A percentile compares a stretch with the other conserved stretches of the same genome.
These are phyloP conservation scores for Boletus mariae DNA, from an alignment of 1,284 basidiomycete genomes.

Conservation along the genomic window DNA sequence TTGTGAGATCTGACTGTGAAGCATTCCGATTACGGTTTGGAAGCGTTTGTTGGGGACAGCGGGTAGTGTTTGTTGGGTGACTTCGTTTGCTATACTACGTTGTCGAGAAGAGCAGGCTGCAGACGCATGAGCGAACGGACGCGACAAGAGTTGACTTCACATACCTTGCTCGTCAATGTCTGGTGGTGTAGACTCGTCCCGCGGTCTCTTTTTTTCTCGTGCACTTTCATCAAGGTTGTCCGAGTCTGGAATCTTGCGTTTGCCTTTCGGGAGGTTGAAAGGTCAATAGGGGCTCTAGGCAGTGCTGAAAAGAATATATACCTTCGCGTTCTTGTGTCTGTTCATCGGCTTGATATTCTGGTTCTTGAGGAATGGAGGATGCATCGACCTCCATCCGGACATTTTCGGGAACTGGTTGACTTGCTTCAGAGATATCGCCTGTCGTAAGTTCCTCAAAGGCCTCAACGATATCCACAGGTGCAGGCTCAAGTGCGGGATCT, in stretches of 20 bases:
- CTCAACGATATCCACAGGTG: conserved; percentile 11
- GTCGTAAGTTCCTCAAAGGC: conserved; percentile 9
- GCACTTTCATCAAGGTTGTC: conserved; percentile 48
- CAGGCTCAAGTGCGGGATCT: conserved; percentile 10
- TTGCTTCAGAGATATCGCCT: conserved; percentile 12
- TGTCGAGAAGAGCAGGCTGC: conserved; percentile 21
- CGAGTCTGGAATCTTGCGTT: conserved; percentile 62
- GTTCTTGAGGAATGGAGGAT: conserved; percentile 11
- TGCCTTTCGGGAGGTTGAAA: conserved; percentile 40
- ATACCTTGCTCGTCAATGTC: conserved; percentile 63
- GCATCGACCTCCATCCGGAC: conserved; percentile 21
- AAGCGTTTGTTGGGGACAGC: conserved; percentile 61
- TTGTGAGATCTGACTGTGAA: conserved; percentile 78
- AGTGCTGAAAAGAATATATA: background rate
- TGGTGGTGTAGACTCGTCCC: conserved; percentile 54
- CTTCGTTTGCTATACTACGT: conserved; percentile 17
- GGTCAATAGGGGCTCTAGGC: background rate
- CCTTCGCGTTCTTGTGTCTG: conserved; percentile 24
- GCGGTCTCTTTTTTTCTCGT: conserved; percentile 58
- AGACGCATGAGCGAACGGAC: conserved; percentile 8
- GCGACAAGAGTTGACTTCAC: background rate
- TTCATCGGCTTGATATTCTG: conserved; percentile 6
- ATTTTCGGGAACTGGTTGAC: conserved; percentile 1
- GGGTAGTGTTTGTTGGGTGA: conserved; percentile 25
- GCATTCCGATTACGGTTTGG: conserved; percentile 74